Base-by-base conservation (phyloP, 148 eudicot species). In the Amaranthus palmeri region DNA sequence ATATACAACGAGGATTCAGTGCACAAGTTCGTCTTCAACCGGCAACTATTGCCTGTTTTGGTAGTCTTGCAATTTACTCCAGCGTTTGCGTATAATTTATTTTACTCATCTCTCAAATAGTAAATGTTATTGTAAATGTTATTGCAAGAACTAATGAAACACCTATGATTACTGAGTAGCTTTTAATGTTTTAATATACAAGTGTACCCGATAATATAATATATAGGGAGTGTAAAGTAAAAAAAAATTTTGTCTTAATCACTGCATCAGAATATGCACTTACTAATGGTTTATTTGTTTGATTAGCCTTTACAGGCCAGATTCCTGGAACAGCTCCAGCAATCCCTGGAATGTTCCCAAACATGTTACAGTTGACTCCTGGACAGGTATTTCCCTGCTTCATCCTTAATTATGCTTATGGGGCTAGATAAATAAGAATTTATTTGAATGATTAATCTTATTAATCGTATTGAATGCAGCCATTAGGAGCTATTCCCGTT, bases 1-100 rank as follows among this genome's bases (percentile, higher is more conserved):
- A 79, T 82, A 81, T 88, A 78, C 93, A 82, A 90, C 87, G 93
- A 82, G 90, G 92, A 82, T 83, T 83, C 88, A 80, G 72, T 88
- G 92, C 92, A 81, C 84, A 82, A 77, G 87, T 87, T 85, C 92
- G 85, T 91, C 97, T 86, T 90, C 96, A 88, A 82, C 90, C 88
- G 83, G 89, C 84, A 84, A 84, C 85, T 88, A 82, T 80, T 90
- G 93, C 90, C 85, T 83, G 86, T 90, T 90, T 92, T 86, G 93
- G 89, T 90, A 87, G 96, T 79, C 85, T 78, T 84, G 81, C 81
- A 14, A 79, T 78, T 86, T 83, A 77, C 80, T 82, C 80, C 82
- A 67, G 67, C 81, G 78, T 77, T 84, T 83, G 81, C 78, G 83
- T 85, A 77, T 78, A 73, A 74, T 80, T 79, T 84, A 81, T 77